A percentile compares a stretch with the other conserved stretches of the same genome.
Evolutionary conservation across 176 grass and related monocot genomes (phyloP).

Genomic region (Tuctoria greenei): DNA sequence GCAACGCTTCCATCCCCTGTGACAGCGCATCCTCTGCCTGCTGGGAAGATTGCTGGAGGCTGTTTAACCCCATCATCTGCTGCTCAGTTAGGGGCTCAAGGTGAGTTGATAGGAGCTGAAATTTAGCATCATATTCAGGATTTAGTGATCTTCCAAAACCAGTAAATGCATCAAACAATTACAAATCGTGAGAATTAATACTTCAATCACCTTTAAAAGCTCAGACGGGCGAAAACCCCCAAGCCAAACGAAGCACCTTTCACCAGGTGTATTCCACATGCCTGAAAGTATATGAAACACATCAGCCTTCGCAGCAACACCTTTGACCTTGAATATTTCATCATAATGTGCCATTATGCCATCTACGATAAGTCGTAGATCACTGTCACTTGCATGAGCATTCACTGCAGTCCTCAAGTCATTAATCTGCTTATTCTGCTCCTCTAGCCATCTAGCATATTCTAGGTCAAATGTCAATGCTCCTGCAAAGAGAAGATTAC

Average conservation of each 20-base stretch:
- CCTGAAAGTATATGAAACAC: constrained; percentile 69
- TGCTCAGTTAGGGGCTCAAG: constrained; percentile 51
- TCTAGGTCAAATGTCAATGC: constrained; percentile 55
- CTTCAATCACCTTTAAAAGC: constrained; percentile 44
- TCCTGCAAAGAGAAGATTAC: constrained; percentile 37
- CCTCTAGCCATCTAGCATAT: constrained; percentile 62
- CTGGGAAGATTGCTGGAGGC: constrained; percentile 58
- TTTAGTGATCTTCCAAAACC: constrained; percentile 23
- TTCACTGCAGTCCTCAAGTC: constrained; percentile 61
- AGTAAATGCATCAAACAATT: background rate
- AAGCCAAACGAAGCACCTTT: constrained; percentile 64
- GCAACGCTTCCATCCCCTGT: constrained; percentile 58
- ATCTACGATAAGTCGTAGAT: constrained; percentile 53
- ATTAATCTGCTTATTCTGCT: constrained; percentile 60
- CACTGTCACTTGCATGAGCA: constrained; percentile 65
- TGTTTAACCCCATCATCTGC: constrained; percentile 44
- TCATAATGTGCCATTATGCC: constrained; percentile 63
- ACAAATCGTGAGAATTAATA: constrained; percentile 10
- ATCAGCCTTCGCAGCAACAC: constrained; percentile 53
- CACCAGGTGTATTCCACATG: constrained; percentile 65
- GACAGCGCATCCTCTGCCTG: constrained; percentile 56
- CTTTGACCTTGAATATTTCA: constrained; percentile 58
- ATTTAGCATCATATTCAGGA: background rate
- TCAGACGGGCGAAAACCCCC: constrained; percentile 63
- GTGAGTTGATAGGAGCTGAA: constrained; percentile 55